phyloP scores from a whole-genome alignment of 352 stramenopile genomes.

The Phytopythium mirpurense region DNA sequence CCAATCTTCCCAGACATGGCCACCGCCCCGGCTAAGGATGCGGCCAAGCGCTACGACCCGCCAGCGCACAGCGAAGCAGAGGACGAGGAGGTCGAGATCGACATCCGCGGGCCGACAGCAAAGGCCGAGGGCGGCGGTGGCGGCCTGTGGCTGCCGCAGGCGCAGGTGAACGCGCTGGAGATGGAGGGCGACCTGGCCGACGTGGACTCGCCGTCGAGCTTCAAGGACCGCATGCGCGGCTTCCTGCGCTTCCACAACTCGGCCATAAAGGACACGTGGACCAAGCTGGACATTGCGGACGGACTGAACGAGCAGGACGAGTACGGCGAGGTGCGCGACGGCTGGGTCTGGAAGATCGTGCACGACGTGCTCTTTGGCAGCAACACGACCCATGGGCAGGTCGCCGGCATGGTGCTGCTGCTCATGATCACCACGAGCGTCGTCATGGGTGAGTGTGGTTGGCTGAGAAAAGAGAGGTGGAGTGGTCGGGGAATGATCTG shows the following conservation, averaged over 20 bases:
- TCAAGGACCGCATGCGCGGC: slow-evolving; percentile 17
- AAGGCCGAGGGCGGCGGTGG: background rate
- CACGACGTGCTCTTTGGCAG: slow-evolving; percentile 71
- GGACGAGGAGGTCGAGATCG: slow-evolving; percentile 27
- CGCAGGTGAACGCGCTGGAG: slow-evolving; percentile 16
- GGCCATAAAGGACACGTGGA: slow-evolving; percentile 31
- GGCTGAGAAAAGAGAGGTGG: background rate
- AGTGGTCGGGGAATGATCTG: slow-evolving; percentile 4
- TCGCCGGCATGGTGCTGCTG: slow-evolving; percentile 51
- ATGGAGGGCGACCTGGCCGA: slow-evolving; percentile 10
- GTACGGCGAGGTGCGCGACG: slow-evolving; percentile 24
- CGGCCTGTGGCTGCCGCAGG: slow-evolving; percentile 11
- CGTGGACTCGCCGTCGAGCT: slow-evolving; percentile 6
- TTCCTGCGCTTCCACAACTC: slow-evolving; percentile 22
- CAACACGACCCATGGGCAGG: slow-evolving; percentile 48
- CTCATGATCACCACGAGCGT: slow-evolving; percentile 74
- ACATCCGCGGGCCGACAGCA: slow-evolving; percentile 11
- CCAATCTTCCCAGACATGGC: background rate
- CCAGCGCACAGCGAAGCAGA: slow-evolving; percentile 7
- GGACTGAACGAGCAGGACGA: slow-evolving; percentile 28
- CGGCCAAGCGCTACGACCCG: slow-evolving; percentile 12
- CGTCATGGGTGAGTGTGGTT: slow-evolving; percentile 32
- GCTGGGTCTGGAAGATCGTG: slow-evolving; percentile 44
- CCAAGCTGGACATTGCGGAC: slow-evolving; percentile 23
- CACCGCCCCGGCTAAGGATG: background rate